Evolutionary conservation across 805 yeast species (phyloP).

Genomic region (Saturnispora sekii): DNA sequence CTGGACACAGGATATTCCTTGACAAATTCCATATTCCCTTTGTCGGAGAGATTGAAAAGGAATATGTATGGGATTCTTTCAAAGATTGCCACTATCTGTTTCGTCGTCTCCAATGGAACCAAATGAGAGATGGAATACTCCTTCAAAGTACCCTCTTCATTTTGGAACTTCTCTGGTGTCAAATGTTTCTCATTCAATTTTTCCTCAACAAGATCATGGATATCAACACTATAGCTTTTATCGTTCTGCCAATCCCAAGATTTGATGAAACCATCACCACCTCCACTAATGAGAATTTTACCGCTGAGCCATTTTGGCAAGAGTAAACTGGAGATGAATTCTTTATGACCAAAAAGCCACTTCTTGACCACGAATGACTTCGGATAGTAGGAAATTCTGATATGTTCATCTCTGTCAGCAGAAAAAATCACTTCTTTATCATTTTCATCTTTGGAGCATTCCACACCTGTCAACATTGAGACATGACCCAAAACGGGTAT

Average conservation of each 20-base stretch:
- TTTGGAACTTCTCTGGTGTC: slow-evolving; percentile 57
- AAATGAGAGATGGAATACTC: slow-evolving; percentile 42
- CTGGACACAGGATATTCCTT: slow-evolving; percentile 20
- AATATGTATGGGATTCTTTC: slow-evolving; percentile 39
- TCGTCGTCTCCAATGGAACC: slow-evolving; percentile 21
- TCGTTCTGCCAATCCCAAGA: slow-evolving; percentile 69
- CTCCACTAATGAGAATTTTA: slow-evolving; percentile 62
- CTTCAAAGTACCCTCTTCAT: slow-evolving; percentile 34
- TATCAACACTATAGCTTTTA: slow-evolving; percentile 32
- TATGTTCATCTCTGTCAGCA: slow-evolving; percentile 94
- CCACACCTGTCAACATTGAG: slow-evolving; percentile 83
- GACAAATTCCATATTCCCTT: slow-evolving; percentile 24
- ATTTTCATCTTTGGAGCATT: slow-evolving; percentile 30
- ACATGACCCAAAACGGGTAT: slow-evolving; percentile 90
- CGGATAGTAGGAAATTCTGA: slow-evolving; percentile 75
- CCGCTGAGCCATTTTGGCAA: slow-evolving; percentile 42
- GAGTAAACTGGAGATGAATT: slow-evolving; percentile 64
- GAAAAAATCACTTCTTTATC: slow-evolving; percentile 54
- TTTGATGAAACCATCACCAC: slow-evolving; percentile 74
- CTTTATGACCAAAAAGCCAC: slow-evolving; percentile 80
- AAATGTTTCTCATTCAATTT: slow-evolving; percentile 47
- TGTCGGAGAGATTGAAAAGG: slow-evolving; percentile 26
- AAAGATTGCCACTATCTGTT: slow-evolving; percentile 33
- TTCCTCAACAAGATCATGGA: slow-evolving; percentile 29
- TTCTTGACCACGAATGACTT: slow-evolving; percentile 66